Percentiles rank a stretch among this genome's conserved stretches.
Evolutionary conservation across 192 early-diverging fungal genomes (phyloP).

Genomic region (Glomus cerebriforme): DNA sequence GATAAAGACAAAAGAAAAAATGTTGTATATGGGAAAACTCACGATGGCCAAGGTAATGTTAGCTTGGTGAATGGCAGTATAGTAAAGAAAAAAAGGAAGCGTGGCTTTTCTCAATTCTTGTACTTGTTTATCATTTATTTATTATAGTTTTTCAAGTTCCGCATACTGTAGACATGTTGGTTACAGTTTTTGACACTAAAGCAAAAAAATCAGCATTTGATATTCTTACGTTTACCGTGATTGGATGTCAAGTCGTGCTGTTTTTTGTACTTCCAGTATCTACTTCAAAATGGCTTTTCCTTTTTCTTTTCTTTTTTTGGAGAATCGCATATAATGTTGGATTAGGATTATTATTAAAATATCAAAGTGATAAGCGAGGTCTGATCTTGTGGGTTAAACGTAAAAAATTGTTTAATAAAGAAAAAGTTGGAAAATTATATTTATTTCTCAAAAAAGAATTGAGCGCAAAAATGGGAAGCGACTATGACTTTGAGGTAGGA

Average conservation of each 20-base stretch:
- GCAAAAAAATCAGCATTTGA: constrained; percentile 79
- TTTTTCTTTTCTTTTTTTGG: constrained; percentile 85
- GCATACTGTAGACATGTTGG: constrained; percentile 72
- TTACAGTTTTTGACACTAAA: constrained; percentile 69
- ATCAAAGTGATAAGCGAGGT: constrained; percentile 73
- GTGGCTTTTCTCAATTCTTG: neutral
- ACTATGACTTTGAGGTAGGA: constrained; percentile 77
- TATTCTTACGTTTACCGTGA: constrained; percentile 61
- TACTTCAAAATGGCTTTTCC: constrained; percentile 60
- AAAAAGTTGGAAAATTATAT: constrained; percentile 55
- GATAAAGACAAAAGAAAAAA: constrained; percentile 4
- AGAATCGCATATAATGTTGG: constrained; percentile 83
- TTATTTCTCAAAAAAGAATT: constrained; percentile 67
- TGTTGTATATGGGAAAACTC: constrained; percentile 42
- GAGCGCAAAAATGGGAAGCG: constrained; percentile 75
- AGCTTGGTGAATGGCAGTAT: no score
- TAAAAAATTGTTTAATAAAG: constrained; percentile 65
- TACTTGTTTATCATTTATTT: neutral
- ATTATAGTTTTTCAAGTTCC: constrained; percentile 73
- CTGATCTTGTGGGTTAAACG: constrained; percentile 74
- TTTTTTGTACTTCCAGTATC: constrained; percentile 64
- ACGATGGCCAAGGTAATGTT: constrained; percentile 44
- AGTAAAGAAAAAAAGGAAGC: neutral
- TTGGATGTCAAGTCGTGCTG: constrained; percentile 65
- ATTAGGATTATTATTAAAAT: constrained; percentile 80